Conservation (phyloP, 208 protist genomes). For the Trichomonas tenax region DNA sequence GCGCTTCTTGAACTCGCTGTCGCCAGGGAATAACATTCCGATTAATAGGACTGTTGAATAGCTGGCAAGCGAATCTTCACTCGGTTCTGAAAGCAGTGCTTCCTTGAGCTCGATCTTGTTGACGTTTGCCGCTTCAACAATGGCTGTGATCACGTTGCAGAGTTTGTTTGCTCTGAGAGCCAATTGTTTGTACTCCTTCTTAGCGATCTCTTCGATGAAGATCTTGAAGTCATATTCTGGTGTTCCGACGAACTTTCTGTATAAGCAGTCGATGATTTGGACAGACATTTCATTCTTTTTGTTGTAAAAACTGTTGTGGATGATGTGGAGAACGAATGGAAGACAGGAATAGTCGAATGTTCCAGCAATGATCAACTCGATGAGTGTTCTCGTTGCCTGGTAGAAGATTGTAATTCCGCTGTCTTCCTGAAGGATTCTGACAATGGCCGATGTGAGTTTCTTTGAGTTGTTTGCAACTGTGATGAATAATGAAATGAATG, state of each 20-base stretch:
- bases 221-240: background rate
- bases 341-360: background rate
- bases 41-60: no score
- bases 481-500: background rate
- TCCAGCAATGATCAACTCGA: background rate
- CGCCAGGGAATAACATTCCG: no score
- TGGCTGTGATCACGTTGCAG: background rate
- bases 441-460: background rate
- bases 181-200: background rate
- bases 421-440: background rate
- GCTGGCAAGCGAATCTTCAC: no score
- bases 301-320: background rate
- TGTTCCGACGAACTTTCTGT: background rate
- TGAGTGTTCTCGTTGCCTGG: background rate
- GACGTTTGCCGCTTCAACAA: background rate
- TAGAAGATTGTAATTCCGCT: background rate
- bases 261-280: background rate
- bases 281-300: background rate
- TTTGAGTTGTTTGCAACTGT: background rate
- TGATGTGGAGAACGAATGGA: background rate
- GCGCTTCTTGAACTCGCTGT: background rate
- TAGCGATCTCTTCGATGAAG: background rate
- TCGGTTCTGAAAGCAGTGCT: no score
- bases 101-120: background rate
- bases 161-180: background rate